Evolutionary conservation across 169 alveolate genomes (phyloP).

Genomic region (Cryptosporidium sp.): DNA sequence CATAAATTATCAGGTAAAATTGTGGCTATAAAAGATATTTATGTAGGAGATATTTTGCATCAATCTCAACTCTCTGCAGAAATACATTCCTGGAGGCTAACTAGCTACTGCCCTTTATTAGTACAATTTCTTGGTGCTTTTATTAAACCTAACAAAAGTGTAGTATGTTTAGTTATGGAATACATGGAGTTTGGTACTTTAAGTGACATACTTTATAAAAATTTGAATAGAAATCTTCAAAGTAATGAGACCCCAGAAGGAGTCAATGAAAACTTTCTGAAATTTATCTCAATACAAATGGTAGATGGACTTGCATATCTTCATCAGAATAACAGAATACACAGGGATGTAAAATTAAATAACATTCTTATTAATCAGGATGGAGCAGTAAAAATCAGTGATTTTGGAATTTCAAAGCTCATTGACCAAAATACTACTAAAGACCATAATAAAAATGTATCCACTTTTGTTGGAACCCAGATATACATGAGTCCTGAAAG

Average conservation of each 20-base stretch:
- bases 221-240: constrained; percentile 1
- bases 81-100: constrained; percentile 64
- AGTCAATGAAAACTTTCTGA: constrained; percentile 43
- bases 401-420: constrained; percentile 75
- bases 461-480: constrained; percentile 86
- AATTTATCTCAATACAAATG: constrained; percentile 59
- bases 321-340: constrained; percentile 75
- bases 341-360: constrained; percentile 75
- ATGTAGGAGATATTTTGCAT: constrained; percentile 70
- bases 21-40: constrained; percentile 72
- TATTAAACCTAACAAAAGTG: constrained; percentile 62
- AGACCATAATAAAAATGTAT: constrained; percentile 44
- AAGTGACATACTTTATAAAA: constrained; percentile 56
- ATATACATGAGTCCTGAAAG: constrained; percentile 91
- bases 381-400: constrained; percentile 78
- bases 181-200: constrained; percentile 69
- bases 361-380: constrained; percentile 73
- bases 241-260: constrained; percentile 1
- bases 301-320: constrained; percentile 76
- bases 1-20: constrained; percentile 35
- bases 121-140: constrained; percentile 73
- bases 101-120: constrained; percentile 70
- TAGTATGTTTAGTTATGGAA: constrained; percentile 68
- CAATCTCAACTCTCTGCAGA: constrained; percentile 75
- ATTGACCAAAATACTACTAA: constrained; percentile 53